Evolutionary conservation across 2,329 filamentous ascomycete genomes (phyloP), one percentile per base, ranked within the genome.

Genomic region (Penicillium sclerotiorum): DNA sequence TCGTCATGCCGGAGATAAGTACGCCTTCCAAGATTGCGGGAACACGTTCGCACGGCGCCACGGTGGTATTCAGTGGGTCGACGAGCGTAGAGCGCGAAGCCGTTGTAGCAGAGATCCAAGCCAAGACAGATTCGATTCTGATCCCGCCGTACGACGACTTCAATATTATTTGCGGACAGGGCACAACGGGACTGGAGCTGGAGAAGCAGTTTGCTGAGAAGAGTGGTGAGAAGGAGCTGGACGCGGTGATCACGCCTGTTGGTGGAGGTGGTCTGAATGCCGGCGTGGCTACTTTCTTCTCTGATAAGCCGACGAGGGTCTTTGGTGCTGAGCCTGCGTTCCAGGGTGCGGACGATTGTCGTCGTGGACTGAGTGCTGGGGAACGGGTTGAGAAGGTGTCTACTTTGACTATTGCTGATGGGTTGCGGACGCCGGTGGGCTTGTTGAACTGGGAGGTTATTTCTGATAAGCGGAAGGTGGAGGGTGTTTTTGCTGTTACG

Each of bases 121-220:
- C 76, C 22, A 74, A 85, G 51, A 95, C 89, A 1, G 86, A 87
- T 33, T 91, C 90, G 0, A 83, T 86, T 1, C 77, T 96, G 8
- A 81, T 99, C 4, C 92, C 92, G 46, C 92, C 94, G 0, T 96
- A 96, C 68, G 90, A 97, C 69, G 89, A 97, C 72, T 88, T 89
- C 2, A 84, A 96, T 69, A 91, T 96, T 58, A 88, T 97, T 48
- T 82, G 96, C 0, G 93, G 94, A 0, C 92, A 96, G 75, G 94
- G 93, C n/a, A 97, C 93, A 0, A 78, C 89, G 54, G 92, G 85
- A 0, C 70, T 96, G 5, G 94, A 99, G 71, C 71, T 96, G 27
- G 86, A 91, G 66, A 76, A 81, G 52, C 92, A 97, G 66, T 88
- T 86, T 1, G 70, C 66, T 4, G 77, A 79, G 36, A 61, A 86